These are phyloP conservation scores for Paramecium sonneborni DNA, from an alignment of 73 alveolate genomes.

Conservation along the genomic window DNA sequence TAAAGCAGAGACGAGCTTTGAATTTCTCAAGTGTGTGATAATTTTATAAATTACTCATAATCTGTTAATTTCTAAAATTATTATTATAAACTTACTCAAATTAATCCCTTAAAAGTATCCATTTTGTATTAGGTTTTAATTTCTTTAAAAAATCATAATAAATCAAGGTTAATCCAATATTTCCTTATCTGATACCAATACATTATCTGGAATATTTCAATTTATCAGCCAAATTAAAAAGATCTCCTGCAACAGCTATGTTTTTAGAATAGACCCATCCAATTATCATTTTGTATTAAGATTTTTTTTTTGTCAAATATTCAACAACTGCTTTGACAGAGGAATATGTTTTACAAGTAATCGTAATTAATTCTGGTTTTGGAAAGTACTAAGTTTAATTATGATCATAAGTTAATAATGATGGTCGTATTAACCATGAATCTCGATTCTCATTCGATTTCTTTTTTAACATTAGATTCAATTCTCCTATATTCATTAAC, in stretches of 20 bases:
- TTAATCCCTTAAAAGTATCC: neutral
- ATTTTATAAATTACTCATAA: neutral
- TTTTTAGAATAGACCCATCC: slow-evolving; percentile 22
- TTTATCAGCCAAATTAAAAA: neutral
- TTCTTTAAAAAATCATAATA: neutral
- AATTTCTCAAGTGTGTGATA: neutral
- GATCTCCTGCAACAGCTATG: neutral
- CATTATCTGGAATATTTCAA: neutral
- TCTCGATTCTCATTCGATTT: neutral
- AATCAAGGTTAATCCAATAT: neutral
- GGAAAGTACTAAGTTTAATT: neutral
- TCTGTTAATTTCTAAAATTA: neutral
- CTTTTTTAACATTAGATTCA: neutral
- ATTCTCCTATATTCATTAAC: slow-evolving; percentile 19
- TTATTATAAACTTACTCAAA: neutral
- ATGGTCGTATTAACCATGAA: neutral
- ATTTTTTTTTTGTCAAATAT: neutral
- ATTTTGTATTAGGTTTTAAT: slow-evolving; percentile 22
- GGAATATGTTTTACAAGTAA: neutral
- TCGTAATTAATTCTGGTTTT: neutral
- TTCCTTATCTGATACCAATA: neutral
- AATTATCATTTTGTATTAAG: neutral
- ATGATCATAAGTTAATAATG: neutral
- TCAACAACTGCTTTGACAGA: neutral
- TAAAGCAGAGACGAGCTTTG: neutral